Percentiles rank a stretch among this genome's conserved stretches.
Evolutionary conservation across 306 rosid species (phyloP).

Genomic region (Albizia julibrissin): DNA sequence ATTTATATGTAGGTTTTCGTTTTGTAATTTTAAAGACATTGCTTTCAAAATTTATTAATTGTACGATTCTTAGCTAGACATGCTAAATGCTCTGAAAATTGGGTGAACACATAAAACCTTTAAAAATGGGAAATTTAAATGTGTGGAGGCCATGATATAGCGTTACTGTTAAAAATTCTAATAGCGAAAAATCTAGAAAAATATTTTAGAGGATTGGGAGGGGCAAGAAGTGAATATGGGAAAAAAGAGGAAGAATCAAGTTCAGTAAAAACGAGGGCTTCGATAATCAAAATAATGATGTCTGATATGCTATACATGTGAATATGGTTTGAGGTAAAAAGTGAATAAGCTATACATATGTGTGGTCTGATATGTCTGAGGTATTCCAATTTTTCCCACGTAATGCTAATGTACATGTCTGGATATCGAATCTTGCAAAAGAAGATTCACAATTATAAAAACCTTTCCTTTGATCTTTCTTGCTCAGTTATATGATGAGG

Average conservation of each 20-base stretch:
- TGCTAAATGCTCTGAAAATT: neutral
- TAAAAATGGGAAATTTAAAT: neutral
- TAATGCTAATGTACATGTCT: neutral
- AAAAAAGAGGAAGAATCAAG: conserved; percentile 6
- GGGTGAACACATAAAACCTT: neutral
- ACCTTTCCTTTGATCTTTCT: neutral
- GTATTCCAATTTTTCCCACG: conserved; percentile 6
- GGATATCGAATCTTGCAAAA: neutral
- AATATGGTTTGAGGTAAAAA: too few relatives aligned
- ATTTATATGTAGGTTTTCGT: too few relatives aligned
- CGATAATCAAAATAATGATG: neutral
- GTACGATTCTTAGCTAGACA: neutral
- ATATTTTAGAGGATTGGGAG: too few relatives aligned
- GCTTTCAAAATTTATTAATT: neutral
- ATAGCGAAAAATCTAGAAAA: neutral
- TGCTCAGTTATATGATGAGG: conserved; percentile 2
- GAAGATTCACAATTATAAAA: neutral
- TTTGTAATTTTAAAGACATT: neutral
- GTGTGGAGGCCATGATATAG: neutral
- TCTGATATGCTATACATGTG: neutral
- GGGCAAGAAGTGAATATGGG: too few relatives aligned
- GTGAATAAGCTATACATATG: too few relatives aligned
- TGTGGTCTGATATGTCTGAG: neutral
- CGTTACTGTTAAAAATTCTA: neutral
- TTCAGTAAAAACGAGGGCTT: neutral